phyloP scores from a whole-genome alignment of 805 yeast genomes.

The Cyberlindnera xylosilytica region DNA sequence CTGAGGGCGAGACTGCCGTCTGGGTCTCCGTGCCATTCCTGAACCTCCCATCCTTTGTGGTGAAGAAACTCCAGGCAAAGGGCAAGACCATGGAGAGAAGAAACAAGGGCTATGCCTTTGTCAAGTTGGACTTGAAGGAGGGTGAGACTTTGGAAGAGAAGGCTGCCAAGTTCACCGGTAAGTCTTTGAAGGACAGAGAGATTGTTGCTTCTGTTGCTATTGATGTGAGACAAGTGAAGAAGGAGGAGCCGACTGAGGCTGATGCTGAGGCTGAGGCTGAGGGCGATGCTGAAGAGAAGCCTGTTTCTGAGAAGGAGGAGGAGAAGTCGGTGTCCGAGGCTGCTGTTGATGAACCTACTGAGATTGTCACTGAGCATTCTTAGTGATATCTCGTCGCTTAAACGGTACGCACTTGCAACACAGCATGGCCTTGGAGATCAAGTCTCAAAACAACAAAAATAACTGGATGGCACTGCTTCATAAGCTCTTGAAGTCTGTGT shows the following conservation, averaged over 20 bases:
- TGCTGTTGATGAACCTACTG: background rate
- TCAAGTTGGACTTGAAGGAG: constrained; percentile 37
- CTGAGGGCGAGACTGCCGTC: constrained; percentile 43
- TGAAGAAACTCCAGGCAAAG: constrained; percentile 41
- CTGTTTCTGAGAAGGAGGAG: background rate
- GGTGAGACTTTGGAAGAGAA: constrained; percentile 56
- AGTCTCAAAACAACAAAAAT: background rate
- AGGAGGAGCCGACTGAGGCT: background rate
- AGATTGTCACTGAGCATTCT: background rate
- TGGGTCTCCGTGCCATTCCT: constrained; percentile 60
- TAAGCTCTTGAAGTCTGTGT: too few species aligned
- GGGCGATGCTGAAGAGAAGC: background rate
- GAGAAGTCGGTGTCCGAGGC: background rate
- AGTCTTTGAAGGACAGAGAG: constrained; percentile 59
- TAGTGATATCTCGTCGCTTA: too few species aligned
- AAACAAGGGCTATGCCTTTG: constrained; percentile 63
- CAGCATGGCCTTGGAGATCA: background rate
- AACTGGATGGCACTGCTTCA: background rate
- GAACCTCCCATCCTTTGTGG: constrained; percentile 41
- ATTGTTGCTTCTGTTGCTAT: constrained; percentile 72
- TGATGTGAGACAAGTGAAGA: constrained; percentile 41
- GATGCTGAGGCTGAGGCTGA: constrained; percentile 12
- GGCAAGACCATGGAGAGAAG: constrained; percentile 46
- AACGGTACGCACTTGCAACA: too few species aligned
- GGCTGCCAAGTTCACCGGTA: constrained; percentile 65